Base-by-base conservation (phyloP, 768 basidiomycete species). In the Boletus insuetus region DNA sequence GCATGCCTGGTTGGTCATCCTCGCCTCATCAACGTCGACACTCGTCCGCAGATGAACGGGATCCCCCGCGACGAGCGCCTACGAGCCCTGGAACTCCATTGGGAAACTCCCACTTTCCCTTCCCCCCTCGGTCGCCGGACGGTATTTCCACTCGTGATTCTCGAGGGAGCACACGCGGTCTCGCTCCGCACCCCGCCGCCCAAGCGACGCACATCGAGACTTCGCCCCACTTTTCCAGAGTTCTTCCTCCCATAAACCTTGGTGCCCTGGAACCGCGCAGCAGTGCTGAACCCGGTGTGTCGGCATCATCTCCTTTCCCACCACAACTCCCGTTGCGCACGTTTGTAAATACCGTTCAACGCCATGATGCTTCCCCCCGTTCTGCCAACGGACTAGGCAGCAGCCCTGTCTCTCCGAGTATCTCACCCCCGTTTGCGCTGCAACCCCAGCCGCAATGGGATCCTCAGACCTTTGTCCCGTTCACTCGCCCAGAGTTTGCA, bases 401-500 rank as follows among this genome's bases (percentile, higher is more conserved):
- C 42, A 61, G 49, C 12, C 38, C 62, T 26, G 22, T 40, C 20
- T 41, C 34, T 19, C 58, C 57, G 19, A 58, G 53, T 50, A 66
- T 80, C 38, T 73, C 79, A 0, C 78, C 86, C 16, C 87, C 87
- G 3, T 87, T 82, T 63, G 81, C 84, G 11, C 72, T 89, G 4
- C 83, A 88, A 64, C 87, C 87, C 3, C 73, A 72, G 49, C 86
- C 86, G 1, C 85, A 82, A 49, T 88, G 87, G 86, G 81, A 85
- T 53, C 74, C 70, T 40, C 67, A 73, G 3, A 63, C 74, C 0
- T 79, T 77, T 64, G 54, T 66, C 24, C 65, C 77, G 10, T 61
- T 66, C 56, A 73, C 75, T 7, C 68, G 76, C 58, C 73, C 73
- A 55, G 61, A 72, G 59, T 57, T 77, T 66, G 49, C 71, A 46